Percentiles rank a stretch among this genome's conserved stretches.
Conservation (phyloP, 2,329 filamentous ascomycete genomes). For the Fusarium caatingaense region DNA sequence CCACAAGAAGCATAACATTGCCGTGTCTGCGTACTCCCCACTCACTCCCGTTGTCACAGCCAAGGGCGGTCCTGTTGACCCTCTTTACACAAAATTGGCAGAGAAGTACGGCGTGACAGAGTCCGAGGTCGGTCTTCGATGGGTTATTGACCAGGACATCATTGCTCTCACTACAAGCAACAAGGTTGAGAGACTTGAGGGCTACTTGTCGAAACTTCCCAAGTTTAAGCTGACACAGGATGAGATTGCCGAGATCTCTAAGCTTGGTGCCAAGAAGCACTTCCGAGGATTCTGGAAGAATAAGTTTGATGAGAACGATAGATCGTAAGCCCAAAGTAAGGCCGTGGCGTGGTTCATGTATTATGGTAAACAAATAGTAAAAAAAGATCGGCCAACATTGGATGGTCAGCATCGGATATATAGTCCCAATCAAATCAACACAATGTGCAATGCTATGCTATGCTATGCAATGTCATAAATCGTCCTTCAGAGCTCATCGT, state of each 20-base stretch:
- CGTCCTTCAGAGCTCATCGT: constrained; percentile 63
- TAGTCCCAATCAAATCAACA: background rate
- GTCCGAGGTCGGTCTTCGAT: constrained; percentile 68
- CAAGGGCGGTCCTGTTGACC: constrained; percentile 64
- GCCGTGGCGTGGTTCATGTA: background rate
- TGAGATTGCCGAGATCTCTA: constrained; percentile 67
- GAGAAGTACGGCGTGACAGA: constrained; percentile 68
- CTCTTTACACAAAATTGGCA: constrained; percentile 62
- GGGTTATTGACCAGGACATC: constrained; percentile 69
- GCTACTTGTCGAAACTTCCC: constrained; percentile 63
- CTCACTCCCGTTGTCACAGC: constrained; percentile 63
- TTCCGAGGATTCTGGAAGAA: constrained; percentile 69
- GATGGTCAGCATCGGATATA: background rate
- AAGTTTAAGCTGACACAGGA: constrained; percentile 68
- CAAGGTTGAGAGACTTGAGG: constrained; percentile 67
- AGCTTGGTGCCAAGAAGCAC: constrained; percentile 69
- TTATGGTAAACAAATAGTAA: background rate
- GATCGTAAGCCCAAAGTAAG: constrained; percentile 39
- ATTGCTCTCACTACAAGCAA: constrained; percentile 70
- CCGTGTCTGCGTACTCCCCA: constrained; percentile 66
- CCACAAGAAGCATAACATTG: constrained; percentile 67
- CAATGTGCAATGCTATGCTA: background rate
- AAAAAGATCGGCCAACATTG: background rate
- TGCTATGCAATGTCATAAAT: constrained; percentile 6
- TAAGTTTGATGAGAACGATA: constrained; percentile 65